Base-by-base conservation (phyloP, 2,329 filamentous ascomycete genomes). In the Cladosporium velox region DNA sequence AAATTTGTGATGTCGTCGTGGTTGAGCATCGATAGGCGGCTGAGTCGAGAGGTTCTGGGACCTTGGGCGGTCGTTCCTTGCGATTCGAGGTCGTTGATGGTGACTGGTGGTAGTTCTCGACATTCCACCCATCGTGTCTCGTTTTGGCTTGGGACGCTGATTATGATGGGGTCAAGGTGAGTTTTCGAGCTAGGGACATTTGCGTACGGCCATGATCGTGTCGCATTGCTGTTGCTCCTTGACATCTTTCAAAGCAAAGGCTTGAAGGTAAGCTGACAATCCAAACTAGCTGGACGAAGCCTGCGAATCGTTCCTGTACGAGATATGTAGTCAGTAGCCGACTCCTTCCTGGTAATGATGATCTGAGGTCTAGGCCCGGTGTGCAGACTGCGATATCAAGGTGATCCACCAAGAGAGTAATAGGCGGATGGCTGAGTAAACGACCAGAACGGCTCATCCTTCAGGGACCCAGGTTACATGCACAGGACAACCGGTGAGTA, bases 51-150 rank as follows among this genome's bases (percentile, higher is more conserved):
- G 2, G 59, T 34, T 12, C 41, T 47, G 3, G 52, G 52, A 5
- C 52, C 52, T 32, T 30, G 52, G 15, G 28, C 4, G 26, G 18
- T n/a, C 2, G 28, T 38, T 26, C 21, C n/a, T 54, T 64, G 61
- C 51, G 47, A 34, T 11, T 64, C 61, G 6, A 64, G 51, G 38
- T 64, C 61, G 35, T 62, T 49, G n/a, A 49, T 24, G 21, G 55
- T 38, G 12, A 64, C 51, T 30, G 51, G 7, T 7, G 61, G 61
- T 1, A 64, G 26, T 44, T 64, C 61, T 32, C 61, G 61, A 26
- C 61, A 64, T 64, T 57, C 61, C 5, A 64, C 61, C 61, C 61
- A 64, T 64, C 61, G 51, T 32, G 61, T 49, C 12, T 64, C 49
- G 51, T 57, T 34, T 12, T 64, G 61, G 14, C 38, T 26, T 34